A percentile compares a stretch with the other conserved stretches of the same genome.
phyloP scores from a whole-genome alignment of 1,284 basidiomycete genomes.

The Coniferiporia sulphurascens region DNA sequence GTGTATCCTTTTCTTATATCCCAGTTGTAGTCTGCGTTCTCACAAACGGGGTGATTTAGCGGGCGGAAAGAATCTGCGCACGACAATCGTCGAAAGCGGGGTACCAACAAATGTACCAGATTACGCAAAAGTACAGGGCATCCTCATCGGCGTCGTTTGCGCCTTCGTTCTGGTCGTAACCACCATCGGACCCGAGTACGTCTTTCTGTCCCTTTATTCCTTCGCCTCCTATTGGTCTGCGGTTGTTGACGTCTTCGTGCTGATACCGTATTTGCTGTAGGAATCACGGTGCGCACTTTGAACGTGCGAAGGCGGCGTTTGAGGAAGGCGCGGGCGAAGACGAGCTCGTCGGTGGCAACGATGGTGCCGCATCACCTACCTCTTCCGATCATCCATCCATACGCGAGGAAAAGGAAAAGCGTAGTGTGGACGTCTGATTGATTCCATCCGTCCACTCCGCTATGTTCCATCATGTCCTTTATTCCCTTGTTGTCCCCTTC shows the following conservation, averaged over 20 bases:
- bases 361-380: neutral
- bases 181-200: slow-evolving; percentile 62
- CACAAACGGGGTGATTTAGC: slow-evolving; percentile 30
- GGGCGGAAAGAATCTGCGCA: slow-evolving; percentile 56
- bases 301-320: slow-evolving; percentile 75
- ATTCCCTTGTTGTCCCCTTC: neutral
- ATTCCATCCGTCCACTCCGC: neutral
- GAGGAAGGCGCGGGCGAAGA: slow-evolving; percentile 64
- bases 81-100: slow-evolving; percentile 46
- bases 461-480: neutral
- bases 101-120: slow-evolving; percentile 52
- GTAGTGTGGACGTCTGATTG: neutral
- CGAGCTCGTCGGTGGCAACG: slow-evolving; percentile 28
- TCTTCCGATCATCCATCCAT: neutral
- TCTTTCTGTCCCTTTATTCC: slow-evolving; percentile 31
- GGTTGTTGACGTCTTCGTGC: slow-evolving; percentile 14
- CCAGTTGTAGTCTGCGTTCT: neutral
- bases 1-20: slow-evolving; percentile 28
- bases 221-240: neutral
- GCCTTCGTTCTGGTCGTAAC: slow-evolving; percentile 66
- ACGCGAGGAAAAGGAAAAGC: neutral
- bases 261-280: neutral
- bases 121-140: slow-evolving; percentile 82
- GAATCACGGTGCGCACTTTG: slow-evolving; percentile 77
- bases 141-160: slow-evolving; percentile 76